Percentiles rank a stretch among this genome's conserved stretches.
phyloP scores from a whole-genome alignment of 768 basidiomycete species.

The Hericium alpestre region DNA sequence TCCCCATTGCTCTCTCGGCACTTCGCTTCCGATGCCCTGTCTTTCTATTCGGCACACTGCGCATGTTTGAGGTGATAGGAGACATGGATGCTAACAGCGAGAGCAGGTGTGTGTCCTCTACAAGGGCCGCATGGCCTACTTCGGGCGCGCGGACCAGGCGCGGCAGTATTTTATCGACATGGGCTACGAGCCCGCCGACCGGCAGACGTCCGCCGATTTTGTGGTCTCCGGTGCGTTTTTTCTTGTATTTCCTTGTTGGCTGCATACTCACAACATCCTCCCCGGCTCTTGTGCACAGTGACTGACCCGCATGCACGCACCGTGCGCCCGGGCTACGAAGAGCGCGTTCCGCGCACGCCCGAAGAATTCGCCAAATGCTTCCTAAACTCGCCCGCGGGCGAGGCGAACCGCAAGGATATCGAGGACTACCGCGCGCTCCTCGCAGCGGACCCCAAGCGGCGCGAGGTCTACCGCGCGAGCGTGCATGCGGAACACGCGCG shows the following conservation, averaged over 20 bases:
- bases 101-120: constrained; percentile 72
- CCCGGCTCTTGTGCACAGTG: constrained; percentile 19
- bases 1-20: no score
- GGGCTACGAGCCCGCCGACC: constrained; percentile 30
- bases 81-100: not conserved
- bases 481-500: constrained; percentile 42
- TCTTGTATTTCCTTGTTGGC: constrained; percentile 11
- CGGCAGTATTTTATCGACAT: constrained; percentile 64
- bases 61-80: no score
- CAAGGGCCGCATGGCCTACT: constrained; percentile 67
- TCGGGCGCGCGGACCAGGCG: constrained; percentile 55
- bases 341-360: constrained; percentile 39
- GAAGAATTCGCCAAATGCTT: constrained; percentile 38
- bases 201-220: constrained; percentile 33
- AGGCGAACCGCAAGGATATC: constrained; percentile 35
- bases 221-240: constrained; percentile 35
- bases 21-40: no score
- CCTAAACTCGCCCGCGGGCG: constrained; percentile 26
- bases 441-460: constrained; percentile 35
- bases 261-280: constrained; percentile 34
- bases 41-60: no score
- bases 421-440: constrained; percentile 31
- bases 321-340: constrained; percentile 29
- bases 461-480: constrained; percentile 34
- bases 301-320: constrained; percentile 54